Evolutionary conservation across 768 basidiomycete genomes (phyloP), one percentile per base, ranked within the genome.

Genomic region (Rhizopogon vesiculosus): DNA sequence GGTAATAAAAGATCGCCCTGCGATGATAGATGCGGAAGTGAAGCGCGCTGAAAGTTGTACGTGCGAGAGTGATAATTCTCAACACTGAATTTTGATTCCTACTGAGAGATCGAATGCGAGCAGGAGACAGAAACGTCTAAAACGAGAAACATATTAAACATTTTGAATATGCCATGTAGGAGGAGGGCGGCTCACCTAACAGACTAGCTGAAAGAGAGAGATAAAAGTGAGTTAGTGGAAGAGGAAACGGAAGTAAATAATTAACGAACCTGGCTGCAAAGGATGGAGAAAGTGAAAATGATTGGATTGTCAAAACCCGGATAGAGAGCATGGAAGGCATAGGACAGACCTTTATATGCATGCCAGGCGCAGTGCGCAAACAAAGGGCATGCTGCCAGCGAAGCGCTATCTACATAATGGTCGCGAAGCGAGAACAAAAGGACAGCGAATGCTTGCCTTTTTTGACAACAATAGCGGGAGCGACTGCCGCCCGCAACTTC

Each of bases 291-390:
- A 57, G 42, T 40, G 28, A 29, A 49, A 35, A 55, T 40, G 49
- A 61, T 65, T 57, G 69, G 69, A 72, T 70, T 72, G 59, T 70
- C 70, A 70, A 72, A 70, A 70, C 70, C 69, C 70, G 51, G 65
- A 62, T 64, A 65, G 42, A 44, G 51, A 25, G 45, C 6, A 18
- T 15, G 33, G 38, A 56, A 28, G 19, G 48, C 29, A 39, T 19
- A 39, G 38, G 48, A 16, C 18, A 46, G 56, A 57, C 16, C 45
- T 72, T 69, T 70, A 70, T 69, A 72, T 38, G 39, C 45, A 25
- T 19, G 22, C 53, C 25, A 41, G 50, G 41, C 52, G 33, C 33
- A 44, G 51, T 3, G 43, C 22, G 45, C 39, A 58, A 61, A 50
- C 49, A 53, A 60, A 57, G 44, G 53, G 45, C 55, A 60, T 51